phyloP scores from a whole-genome alignment of 495 filamentous ascomycete genomes.

The Poronia punctata region DNA sequence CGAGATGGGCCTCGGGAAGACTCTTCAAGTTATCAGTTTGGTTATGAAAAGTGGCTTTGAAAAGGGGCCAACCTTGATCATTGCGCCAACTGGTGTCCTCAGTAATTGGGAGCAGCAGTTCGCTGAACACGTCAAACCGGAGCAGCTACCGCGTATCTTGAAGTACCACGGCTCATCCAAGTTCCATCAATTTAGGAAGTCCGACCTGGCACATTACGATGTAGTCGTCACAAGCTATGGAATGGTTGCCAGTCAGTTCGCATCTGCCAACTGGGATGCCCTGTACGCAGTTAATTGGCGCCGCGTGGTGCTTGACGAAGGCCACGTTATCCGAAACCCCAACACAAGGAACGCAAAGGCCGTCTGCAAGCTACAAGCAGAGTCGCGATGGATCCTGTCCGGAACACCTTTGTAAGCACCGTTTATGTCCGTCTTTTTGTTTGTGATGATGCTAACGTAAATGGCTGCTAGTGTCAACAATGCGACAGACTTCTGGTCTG shows the following conservation, averaged over 20 bases:
- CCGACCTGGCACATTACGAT: conserved; percentile 53
- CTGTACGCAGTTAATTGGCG: conserved; percentile 69
- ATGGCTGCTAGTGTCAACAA: conserved; percentile 50
- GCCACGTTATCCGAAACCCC: conserved; percentile 76
- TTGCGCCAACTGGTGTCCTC: conserved; percentile 83
- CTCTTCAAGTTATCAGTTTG: conserved; percentile 77
- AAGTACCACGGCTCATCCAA: conserved; percentile 69
- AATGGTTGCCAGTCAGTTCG: conserved; percentile 37
- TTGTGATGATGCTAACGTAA: conserved; percentile 8
- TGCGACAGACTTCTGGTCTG: conserved; percentile 75
- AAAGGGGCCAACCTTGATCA: conserved; percentile 63
- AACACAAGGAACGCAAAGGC: conserved; percentile 64
- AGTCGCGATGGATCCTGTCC: conserved; percentile 75
- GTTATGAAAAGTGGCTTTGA: conserved; percentile 54
- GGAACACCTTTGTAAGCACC: conserved; percentile 64
- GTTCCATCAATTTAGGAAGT: conserved; percentile 33
- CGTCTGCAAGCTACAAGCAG: conserved; percentile 57
- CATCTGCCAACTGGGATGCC: conserved; percentile 22
- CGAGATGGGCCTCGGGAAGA: conserved; percentile 95
- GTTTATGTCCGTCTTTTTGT: conserved; percentile 22
- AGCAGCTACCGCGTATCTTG: conserved; percentile 56
- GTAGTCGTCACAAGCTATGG: conserved; percentile 86
- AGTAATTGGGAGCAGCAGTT: conserved; percentile 89
- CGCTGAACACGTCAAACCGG: conserved; percentile 57
- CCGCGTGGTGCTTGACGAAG: conserved; percentile 82